phyloP scores from a whole-genome alignment of 805 yeast species.

The Schwanniomyces yamadae region DNA sequence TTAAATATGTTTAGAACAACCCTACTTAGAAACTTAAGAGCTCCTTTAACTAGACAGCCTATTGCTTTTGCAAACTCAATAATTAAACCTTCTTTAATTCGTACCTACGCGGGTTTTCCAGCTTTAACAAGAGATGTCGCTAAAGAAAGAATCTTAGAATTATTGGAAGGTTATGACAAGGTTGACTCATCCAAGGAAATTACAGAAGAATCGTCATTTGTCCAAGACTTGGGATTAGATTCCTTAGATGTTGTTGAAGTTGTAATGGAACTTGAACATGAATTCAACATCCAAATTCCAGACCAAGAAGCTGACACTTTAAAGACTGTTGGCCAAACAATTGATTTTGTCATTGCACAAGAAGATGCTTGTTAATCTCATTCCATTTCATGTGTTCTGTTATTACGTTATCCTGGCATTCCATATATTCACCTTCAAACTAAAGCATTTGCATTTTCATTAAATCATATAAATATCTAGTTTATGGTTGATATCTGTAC shows the following conservation, averaged over 20 bases:
- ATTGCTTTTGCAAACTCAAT: slow-evolving; percentile 8
- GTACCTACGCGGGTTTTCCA: slow-evolving; percentile 57
- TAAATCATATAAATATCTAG: too few relatives aligned
- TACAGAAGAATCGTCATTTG: slow-evolving; percentile 34
- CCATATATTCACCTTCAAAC: too few relatives aligned
- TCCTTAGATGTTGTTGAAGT: slow-evolving; percentile 49
- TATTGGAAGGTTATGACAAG: slow-evolving; percentile 65
- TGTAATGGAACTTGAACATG: slow-evolving; percentile 48
- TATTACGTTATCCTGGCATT: too few relatives aligned
- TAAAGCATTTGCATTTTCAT: too few relatives aligned
- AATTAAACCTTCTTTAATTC: slow-evolving; percentile 13
- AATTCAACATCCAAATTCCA: slow-evolving; percentile 47
- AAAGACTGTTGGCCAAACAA: slow-evolving; percentile 46
- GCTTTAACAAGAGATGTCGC: slow-evolving; percentile 62
- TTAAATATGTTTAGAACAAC: slow-evolving; percentile 32
- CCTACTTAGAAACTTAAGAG: slow-evolving; percentile 25
- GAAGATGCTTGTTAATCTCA: slow-evolving; percentile 40
- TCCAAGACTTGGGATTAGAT: slow-evolving; percentile 46
- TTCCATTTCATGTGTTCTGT: too few relatives aligned
- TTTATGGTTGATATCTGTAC: too few relatives aligned
- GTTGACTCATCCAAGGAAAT: slow-evolving; percentile 39
- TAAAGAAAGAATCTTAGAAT: slow-evolving; percentile 58
- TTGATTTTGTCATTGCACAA: slow-evolving; percentile 42
- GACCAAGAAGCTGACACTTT: slow-evolving; percentile 46
- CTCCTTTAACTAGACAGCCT: slow-evolving; percentile 19